Conservation (phyloP, 345 rosid species). For the Salix udensis region DNA sequence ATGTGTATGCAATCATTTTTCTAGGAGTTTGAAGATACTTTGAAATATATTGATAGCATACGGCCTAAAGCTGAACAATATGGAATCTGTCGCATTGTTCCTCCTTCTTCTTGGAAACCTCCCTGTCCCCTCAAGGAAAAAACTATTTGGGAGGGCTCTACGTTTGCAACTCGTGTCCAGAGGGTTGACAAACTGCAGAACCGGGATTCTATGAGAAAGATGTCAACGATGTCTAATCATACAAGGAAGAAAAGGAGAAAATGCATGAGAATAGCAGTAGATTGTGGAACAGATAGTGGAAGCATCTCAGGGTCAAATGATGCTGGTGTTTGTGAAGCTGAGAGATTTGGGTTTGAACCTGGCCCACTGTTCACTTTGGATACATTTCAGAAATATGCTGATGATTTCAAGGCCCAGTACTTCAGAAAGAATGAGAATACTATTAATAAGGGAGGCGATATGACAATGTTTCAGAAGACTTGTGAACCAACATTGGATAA, state of each 20-base stretch:
- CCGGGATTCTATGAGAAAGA: conserved; percentile 71
- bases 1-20: conserved; percentile 17
- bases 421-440: conserved; percentile 47
- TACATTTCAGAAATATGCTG: conserved; percentile 77
- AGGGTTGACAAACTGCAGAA: conserved; percentile 97
- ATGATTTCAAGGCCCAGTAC: conserved; percentile 78
- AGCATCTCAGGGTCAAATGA: conserved; percentile 35
- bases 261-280: conserved; percentile 57
- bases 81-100: conserved; percentile 98
- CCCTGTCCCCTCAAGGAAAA: conserved; percentile 81
- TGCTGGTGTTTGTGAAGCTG: conserved; percentile 50
- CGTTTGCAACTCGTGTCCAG: conserved; percentile 86
- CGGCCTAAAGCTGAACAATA: conserved; percentile 78
- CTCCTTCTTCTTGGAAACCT: conserved; percentile 95
- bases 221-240: conserved; percentile 44
- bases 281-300: conserved; percentile 41
- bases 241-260: conserved; percentile 73
- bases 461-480: conserved; percentile 21
- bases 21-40: conserved; percentile 94
- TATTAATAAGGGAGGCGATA: conserved; percentile 28
- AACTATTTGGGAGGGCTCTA: conserved; percentile 69
- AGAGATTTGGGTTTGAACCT: conserved; percentile 89
- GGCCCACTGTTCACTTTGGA: conserved; percentile 83
- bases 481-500: conserved; percentile 64
- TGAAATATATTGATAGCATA: conserved; percentile 77